Evolutionary conservation across 2,329 filamentous ascomycete species (phyloP).

Genomic region (Arthrobotrys iridis): DNA sequence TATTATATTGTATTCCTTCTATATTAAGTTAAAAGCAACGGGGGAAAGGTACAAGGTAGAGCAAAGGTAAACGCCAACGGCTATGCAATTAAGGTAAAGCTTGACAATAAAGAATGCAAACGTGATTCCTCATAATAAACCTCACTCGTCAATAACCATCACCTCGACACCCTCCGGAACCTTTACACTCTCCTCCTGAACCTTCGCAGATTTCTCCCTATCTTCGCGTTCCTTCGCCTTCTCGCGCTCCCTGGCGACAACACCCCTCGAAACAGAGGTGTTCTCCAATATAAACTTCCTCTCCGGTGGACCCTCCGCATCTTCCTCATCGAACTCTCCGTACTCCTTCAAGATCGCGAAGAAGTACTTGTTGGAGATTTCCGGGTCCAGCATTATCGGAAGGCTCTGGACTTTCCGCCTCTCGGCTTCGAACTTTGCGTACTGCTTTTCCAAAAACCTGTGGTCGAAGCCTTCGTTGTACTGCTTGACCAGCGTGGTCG

Average conservation of each 20-base stretch:
- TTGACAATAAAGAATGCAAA: not conserved
- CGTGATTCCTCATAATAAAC: not conserved
- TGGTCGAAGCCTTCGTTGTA: not conserved
- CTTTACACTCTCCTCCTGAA: not conserved
- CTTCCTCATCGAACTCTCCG: slow-evolving; percentile 18
- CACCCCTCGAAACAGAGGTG: slow-evolving; percentile 21
- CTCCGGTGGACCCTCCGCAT: slow-evolving; percentile 1
- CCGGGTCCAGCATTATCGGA: slow-evolving; percentile 23
- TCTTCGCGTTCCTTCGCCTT: not conserved
- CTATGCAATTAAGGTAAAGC: slow-evolving; percentile 6
- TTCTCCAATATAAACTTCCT: slow-evolving; percentile 37
- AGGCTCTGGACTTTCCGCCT: not conserved
- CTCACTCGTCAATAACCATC: slow-evolving; percentile 22
- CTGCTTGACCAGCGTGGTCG: not conserved
- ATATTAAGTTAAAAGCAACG: not conserved
- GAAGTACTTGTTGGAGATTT: slow-evolving; percentile 35
- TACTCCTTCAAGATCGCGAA: slow-evolving; percentile 42
- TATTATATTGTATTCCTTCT: not conserved
- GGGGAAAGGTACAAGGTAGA: not conserved
- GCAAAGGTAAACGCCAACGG: slow-evolving; percentile 7
- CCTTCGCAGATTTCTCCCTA: not conserved
- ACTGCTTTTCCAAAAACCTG: slow-evolving; percentile 17
- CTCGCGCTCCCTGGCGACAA: slow-evolving; percentile 13
- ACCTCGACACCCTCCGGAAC: not conserved
- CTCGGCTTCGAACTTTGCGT: not conserved